phyloP scores from a whole-genome alignment of 106 monocot species.

The Apostasia ramifera region DNA sequence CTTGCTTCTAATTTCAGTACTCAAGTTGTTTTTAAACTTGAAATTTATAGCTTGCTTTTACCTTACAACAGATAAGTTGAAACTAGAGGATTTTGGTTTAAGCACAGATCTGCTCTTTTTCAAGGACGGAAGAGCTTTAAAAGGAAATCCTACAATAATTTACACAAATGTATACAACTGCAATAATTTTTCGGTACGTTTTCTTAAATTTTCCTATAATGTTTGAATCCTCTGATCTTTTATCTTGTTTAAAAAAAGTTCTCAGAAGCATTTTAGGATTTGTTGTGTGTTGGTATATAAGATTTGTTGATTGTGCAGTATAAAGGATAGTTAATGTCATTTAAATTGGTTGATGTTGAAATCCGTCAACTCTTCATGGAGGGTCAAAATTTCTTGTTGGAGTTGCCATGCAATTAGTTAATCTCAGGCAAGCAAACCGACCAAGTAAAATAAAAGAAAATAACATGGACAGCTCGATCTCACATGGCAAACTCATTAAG shows the following conservation, averaged over 20 bases:
- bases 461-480: too few relatives aligned
- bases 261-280: background rate
- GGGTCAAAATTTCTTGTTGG: background rate
- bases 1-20: background rate
- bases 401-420: background rate
- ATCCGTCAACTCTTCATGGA: background rate
- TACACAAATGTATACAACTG: conserved; percentile 58
- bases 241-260: background rate
- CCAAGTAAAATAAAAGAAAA: too few relatives aligned
- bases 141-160: conserved; percentile 42
- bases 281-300: background rate
- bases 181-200: conserved; percentile 70
- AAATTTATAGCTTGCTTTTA: background rate
- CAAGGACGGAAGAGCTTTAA: conserved; percentile 18
- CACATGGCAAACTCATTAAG: too few relatives aligned
- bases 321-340: background rate
- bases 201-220: background rate
- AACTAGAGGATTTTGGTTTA: conserved; percentile 66
- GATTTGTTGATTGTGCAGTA: background rate
- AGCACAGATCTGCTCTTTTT: conserved; percentile 65
- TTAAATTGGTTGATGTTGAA: background rate
- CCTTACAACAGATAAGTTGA: conserved; percentile 59
- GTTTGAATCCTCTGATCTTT: background rate
- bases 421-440: background rate
- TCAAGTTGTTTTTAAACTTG: background rate